Percentiles rank a stretch among this genome's conserved stretches.
These are phyloP conservation scores for Ehretia macrophylla DNA, from an alignment of 257 asterid species.

Conservation along the genomic window DNA sequence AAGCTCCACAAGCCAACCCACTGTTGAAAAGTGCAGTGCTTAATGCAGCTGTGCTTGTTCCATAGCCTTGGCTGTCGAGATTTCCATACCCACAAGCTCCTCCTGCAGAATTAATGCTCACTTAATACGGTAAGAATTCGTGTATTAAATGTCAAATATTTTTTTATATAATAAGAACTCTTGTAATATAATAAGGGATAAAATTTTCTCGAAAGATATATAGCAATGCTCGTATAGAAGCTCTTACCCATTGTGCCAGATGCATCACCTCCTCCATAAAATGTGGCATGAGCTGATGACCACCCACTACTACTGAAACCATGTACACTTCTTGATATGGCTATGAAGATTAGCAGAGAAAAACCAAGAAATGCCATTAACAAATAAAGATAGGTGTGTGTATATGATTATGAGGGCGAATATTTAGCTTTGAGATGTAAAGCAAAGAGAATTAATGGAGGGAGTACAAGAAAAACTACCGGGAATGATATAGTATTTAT, in stretches of 20 bases:
- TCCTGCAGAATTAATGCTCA: conserved; percentile 7
- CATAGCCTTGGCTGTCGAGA: conserved; percentile 24
- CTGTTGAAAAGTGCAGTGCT: conserved; percentile 27
- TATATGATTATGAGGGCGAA: neutral
- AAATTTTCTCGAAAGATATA: too few species aligned
- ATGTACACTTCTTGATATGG: neutral
- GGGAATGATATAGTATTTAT: too few species aligned
- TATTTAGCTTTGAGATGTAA: neutral
- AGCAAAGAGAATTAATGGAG: neutral
- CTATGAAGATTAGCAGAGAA: conserved; percentile 2
- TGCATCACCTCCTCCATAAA: conserved; percentile 28
- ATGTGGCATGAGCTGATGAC: conserved; percentile 27
- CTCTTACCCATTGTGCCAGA: conserved; percentile 29
- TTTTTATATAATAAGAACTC: too few species aligned
- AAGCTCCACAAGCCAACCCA: conserved; percentile 26
- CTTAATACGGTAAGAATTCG: neutral
- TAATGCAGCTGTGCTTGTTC: conserved; percentile 27
- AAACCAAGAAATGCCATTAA: neutral
- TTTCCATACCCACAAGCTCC: conserved; percentile 36
- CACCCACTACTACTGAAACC: conserved; percentile 6
- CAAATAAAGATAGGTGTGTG: neutral
- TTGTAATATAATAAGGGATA: too few species aligned
- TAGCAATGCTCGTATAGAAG: neutral
- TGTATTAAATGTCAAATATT: too few species aligned
- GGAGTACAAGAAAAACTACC: neutral